Percentiles rank a stretch among this genome's conserved stretches.
These are phyloP conservation scores for Lithospermum erythrorhizon DNA, from an alignment of 257 asterid species.

Conservation along the genomic window DNA sequence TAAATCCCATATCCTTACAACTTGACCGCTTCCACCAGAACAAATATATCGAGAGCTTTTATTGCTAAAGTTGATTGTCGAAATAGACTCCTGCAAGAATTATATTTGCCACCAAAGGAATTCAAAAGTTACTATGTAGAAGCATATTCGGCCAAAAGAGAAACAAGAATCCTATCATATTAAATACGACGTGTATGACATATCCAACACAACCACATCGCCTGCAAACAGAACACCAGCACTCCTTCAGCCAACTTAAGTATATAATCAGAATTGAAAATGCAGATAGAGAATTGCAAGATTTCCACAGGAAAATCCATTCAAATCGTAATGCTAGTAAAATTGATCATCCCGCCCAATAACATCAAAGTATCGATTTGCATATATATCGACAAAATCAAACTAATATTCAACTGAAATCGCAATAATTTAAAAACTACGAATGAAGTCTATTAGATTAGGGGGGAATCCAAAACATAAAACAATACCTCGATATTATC, in stretches of 20 bases:
- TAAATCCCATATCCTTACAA: slow-evolving; percentile 95
- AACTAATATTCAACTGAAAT: too few relatives aligned
- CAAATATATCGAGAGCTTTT: slow-evolving; percentile 91
- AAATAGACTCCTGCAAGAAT: slow-evolving; percentile 49
- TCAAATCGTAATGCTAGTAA: not conserved
- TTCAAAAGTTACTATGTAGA: not conserved
- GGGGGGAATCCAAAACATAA: not conserved
- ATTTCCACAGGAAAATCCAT: not conserved
- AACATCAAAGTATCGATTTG: not conserved
- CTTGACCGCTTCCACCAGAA: slow-evolving; percentile 91
- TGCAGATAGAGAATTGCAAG: not conserved
- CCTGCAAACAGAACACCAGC: not conserved
- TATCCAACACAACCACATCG: not conserved
- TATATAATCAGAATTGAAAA: not conserved
- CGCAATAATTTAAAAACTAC: not conserved
- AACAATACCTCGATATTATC: slow-evolving; percentile 70
- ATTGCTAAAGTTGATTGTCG: slow-evolving; percentile 85
- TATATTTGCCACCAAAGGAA: not conserved
- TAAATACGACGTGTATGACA: not conserved
- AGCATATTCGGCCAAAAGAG: not conserved
- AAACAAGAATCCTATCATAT: not conserved
- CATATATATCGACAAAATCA: not conserved
- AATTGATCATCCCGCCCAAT: not conserved
- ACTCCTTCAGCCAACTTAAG: not conserved
- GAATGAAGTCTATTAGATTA: not conserved